phyloP scores from a whole-genome alignment of 2,329 filamentous ascomycete species.

The Metarhizium sp. region DNA sequence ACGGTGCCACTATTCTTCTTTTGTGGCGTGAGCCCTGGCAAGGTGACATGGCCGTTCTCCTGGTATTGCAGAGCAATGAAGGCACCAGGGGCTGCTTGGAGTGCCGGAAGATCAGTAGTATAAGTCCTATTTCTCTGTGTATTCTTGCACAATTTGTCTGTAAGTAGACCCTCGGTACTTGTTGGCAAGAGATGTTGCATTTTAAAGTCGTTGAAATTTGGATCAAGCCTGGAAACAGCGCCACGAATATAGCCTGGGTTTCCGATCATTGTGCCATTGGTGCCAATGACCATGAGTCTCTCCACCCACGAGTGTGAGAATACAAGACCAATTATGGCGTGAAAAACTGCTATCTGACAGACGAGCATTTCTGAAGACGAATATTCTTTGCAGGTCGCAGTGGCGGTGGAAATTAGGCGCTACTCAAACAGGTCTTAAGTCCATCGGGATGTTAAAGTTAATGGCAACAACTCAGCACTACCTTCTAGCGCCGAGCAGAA shows the following conservation, averaged over 20 bases:
- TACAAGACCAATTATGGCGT: neutral
- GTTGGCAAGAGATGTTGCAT: neutral
- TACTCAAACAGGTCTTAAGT: neutral
- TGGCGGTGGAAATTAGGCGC: neutral
- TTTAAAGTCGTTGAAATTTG: neutral
- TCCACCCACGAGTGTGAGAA: neutral
- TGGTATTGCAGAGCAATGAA: neutral
- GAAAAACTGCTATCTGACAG: neutral
- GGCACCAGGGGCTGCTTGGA: neutral
- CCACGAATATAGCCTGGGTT: neutral
- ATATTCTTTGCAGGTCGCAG: neutral
- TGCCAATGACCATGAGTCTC: neutral
- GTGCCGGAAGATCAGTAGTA: neutral
- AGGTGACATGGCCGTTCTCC: neutral
- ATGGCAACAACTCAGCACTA: neutral
- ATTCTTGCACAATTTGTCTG: neutral
- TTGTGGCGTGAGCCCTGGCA: neutral
- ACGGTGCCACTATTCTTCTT: neutral
- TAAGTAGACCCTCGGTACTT: neutral
- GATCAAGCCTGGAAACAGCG: neutral
- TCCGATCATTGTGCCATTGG: constrained; percentile 1
- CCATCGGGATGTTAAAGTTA: neutral
- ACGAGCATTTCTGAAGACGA: neutral
- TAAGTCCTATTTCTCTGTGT: neutral
- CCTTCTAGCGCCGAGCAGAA: neutral